Evolutionary conservation across 2,329 filamentous ascomycete genomes (phyloP).

Genomic region (Neonectria ditissima): DNA sequence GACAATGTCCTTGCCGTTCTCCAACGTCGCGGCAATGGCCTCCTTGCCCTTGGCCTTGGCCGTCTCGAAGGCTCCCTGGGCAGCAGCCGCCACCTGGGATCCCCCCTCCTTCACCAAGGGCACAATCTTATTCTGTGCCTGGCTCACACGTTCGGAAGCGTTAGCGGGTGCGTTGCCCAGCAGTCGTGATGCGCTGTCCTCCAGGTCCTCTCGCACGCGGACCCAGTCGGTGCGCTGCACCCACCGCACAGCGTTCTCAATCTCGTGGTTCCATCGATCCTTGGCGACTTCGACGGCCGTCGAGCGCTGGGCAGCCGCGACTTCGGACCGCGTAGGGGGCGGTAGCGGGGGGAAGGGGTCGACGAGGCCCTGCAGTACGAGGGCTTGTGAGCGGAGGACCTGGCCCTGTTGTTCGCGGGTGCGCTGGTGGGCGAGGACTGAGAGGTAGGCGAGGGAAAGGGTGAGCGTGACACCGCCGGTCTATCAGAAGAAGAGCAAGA

Average conservation of each 20-base stretch:
- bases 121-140: constrained; percentile 46
- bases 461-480: constrained; percentile 82
- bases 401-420: constrained; percentile 71
- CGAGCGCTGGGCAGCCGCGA: constrained; percentile 63
- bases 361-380: constrained; percentile 64
- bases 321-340: constrained; percentile 63
- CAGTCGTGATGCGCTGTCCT: constrained; percentile 60
- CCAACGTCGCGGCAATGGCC: constrained; percentile 54
- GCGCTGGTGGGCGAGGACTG: constrained; percentile 75
- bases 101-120: constrained; percentile 51
- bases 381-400: constrained; percentile 67
- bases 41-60: constrained; percentile 53
- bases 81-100: constrained; percentile 48
- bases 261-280: constrained; percentile 81
- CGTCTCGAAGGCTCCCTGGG: constrained; percentile 51
- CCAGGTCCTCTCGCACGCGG: constrained; percentile 69
- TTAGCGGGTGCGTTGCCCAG: constrained; percentile 56
- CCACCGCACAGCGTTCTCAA: constrained; percentile 74
- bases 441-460: constrained; percentile 78
- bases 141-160: constrained; percentile 45
- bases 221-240: constrained; percentile 76
- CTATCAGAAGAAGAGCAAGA: constrained; percentile 54
- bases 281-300: constrained; percentile 76
- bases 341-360: constrained; percentile 61
- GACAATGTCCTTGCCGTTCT: constrained; percentile 56